Conservation (phyloP, 768 basidiomycete species). For the Chalciporus pseudorubinellus region DNA sequence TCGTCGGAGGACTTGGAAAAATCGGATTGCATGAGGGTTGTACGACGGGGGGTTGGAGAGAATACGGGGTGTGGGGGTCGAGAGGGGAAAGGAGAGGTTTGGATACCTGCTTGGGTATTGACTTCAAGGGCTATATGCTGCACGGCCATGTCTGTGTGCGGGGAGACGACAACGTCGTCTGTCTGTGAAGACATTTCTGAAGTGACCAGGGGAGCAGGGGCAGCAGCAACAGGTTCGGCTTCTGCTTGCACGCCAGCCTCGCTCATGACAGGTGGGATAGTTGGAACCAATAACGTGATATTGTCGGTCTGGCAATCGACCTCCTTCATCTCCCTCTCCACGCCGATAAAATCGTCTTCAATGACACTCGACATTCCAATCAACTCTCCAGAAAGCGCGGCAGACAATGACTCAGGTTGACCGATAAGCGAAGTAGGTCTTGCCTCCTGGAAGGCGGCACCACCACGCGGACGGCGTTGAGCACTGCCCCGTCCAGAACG, state of each 20-base stretch:
- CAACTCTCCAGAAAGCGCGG: slow-evolving; percentile 70
- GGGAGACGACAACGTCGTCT: slow-evolving; percentile 36
- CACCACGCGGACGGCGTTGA: slow-evolving; percentile 57
- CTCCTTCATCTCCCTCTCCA: slow-evolving; percentile 56
- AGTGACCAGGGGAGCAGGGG: slow-evolving; percentile 17
- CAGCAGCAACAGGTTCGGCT: slow-evolving; percentile 13
- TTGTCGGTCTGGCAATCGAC: slow-evolving; percentile 66
- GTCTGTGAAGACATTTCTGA: slow-evolving; percentile 48
- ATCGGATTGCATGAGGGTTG: slow-evolving; percentile 50
- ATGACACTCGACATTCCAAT: slow-evolving; percentile 44
- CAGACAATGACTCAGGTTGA: slow-evolving; percentile 67
- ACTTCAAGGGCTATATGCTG: slow-evolving; percentile 42
- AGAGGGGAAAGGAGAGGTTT: slow-evolving; percentile 35
- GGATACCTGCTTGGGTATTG: slow-evolving; percentile 35
- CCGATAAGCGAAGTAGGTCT: slow-evolving; percentile 70
- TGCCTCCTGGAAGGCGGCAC: slow-evolving; percentile 66
- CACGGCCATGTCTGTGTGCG: slow-evolving; percentile 42
- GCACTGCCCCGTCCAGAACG: slow-evolving; percentile 49
- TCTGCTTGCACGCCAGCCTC: slow-evolving; percentile 46
- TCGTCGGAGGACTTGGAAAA: slow-evolving; percentile 38
- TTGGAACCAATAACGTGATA: slow-evolving; percentile 27
- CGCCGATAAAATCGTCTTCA: slow-evolving; percentile 37
- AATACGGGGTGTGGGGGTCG: slow-evolving; percentile 18
- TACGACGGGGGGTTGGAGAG: slow-evolving; percentile 33
- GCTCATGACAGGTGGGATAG: slow-evolving; percentile 28